Evolutionary conservation across 2,329 filamentous ascomycete genomes (phyloP), one percentile per base, ranked within the genome.

Genomic region (Fusarium buharicum): DNA sequence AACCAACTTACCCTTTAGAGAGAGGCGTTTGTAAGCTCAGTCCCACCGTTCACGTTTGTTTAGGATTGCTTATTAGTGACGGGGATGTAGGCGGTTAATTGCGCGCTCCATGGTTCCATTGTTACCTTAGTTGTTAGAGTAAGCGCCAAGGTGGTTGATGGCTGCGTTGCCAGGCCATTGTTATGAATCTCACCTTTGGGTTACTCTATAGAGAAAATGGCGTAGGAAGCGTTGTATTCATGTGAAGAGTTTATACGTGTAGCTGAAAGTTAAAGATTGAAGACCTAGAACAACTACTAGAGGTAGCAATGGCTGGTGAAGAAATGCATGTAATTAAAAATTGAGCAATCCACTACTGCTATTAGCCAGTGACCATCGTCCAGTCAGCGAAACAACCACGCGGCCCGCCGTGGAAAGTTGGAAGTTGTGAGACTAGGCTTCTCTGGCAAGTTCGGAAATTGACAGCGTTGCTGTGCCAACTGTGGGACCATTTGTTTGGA

Each of bases 401-500:
- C 45, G 51, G 48, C 46, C 52, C 53, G 49, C 37, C 14, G 31
- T 24, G 18, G 30, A 37, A 53, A n/a, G n/a, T n/a, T n/a, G n/a
- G n/a, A n/a, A n/a, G 45, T 63, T 36, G 37, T 56, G 22, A 50
- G 59, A 48, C 59, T 28, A 14, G 50, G 50, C 52, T 49, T 54
- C 48, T 45, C 48, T 47, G 49, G 24, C 22, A 33, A 27, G 58
- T 56, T 31, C 57, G 51, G 16, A 39, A 45, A 52, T 31, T 9
- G 12, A 27, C 9, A 6, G n/a, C 12, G 62, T 65, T 65, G 62
- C 38, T 17, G 45, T 50, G 62, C 55, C 62, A 65, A 65, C 62
- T 13, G n/a, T 24, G n/a, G 51, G 33, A 65, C 58, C 66, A 63
- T 65, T 63, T 65, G 62, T 66, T 65, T 65, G 48, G 62, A 31